Conservation (phyloP, 257 asterid species). For the Fraxinus pennsylvanica region DNA sequence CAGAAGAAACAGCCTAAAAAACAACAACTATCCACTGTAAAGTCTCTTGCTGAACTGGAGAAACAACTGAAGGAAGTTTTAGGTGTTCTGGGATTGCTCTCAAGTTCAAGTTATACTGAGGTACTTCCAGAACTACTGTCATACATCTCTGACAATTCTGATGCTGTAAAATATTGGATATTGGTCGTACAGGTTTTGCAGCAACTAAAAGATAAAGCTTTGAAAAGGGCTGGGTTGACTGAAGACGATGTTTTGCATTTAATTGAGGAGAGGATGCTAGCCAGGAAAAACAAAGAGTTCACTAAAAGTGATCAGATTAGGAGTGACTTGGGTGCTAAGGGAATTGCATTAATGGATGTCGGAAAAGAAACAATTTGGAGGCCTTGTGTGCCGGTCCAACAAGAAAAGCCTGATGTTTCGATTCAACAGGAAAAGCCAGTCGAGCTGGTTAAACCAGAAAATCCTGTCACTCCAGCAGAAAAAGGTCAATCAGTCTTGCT, state of each 20-base stretch:
- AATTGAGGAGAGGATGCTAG: slow-evolving; percentile 63
- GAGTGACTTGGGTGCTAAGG: slow-evolving; percentile 55
- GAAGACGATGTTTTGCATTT: slow-evolving; percentile 54
- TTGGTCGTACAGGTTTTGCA: slow-evolving; percentile 51
- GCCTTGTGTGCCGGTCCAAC: slow-evolving; percentile 59
- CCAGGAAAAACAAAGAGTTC: slow-evolving; percentile 63
- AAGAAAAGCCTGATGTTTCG: slow-evolving; percentile 28
- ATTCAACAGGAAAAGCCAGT: slow-evolving; percentile 16
- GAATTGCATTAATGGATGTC: slow-evolving; percentile 77
- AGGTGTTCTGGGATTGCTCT: slow-evolving; percentile 43
- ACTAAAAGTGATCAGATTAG: slow-evolving; percentile 67
- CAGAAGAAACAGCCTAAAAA: slow-evolving; percentile 42
- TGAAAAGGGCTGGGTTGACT: slow-evolving; percentile 61
- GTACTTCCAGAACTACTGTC: slow-evolving; percentile 22
- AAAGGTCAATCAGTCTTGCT: neutral
- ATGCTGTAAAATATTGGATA: slow-evolving; percentile 3
- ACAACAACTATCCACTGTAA: slow-evolving; percentile 30
- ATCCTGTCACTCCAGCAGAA: slow-evolving; percentile 19
- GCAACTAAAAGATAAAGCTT: slow-evolving; percentile 81
- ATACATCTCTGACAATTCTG: neutral
- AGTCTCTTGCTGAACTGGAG: slow-evolving; percentile 38
- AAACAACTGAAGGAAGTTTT: slow-evolving; percentile 39
- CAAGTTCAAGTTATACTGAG: slow-evolving; percentile 41
- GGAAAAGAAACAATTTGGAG: slow-evolving; percentile 86
- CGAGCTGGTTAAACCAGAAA: slow-evolving; percentile 5